Percentiles rank a stretch among this genome's conserved stretches.
These are phyloP conservation scores for Boletales sp. DNA, from an alignment of 768 basidiomycete species.

Conservation along the genomic window DNA sequence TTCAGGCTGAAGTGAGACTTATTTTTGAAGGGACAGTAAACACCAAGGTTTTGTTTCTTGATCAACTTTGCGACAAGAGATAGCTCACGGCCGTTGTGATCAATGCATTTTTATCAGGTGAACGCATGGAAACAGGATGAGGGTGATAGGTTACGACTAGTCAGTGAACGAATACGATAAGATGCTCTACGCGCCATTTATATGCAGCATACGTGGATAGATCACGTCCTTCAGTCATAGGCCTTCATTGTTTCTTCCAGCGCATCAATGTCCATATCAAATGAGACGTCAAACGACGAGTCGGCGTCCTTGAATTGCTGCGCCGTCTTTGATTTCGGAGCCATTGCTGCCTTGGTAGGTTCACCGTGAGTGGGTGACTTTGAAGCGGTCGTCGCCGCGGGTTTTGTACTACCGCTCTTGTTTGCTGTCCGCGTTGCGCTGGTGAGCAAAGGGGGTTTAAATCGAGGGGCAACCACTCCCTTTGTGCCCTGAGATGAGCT, in stretches of 20 bases:
- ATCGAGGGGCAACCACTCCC: conserved; percentile 16
- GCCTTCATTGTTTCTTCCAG: conserved; percentile 31
- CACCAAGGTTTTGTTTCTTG: no score
- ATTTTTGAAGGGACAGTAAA: no score
- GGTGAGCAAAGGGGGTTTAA: conserved; percentile 26
- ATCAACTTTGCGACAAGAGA: no score
- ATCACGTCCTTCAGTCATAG: conserved; percentile 19
- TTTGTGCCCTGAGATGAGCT: conserved; percentile 18
- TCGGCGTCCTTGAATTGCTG: conserved; percentile 18
- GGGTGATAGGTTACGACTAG: no score
- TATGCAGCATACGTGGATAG: no score
- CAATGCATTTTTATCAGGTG: no score
- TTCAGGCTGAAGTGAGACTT: no score
- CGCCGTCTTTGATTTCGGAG: not conserved
- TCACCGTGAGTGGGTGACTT: not conserved
- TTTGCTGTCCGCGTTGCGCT: not conserved
- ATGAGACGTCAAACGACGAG: conserved; percentile 32
- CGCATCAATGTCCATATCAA: conserved; percentile 26
- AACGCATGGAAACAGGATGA: no score
- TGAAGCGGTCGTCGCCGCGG: not conserved
- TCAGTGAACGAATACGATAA: no score
- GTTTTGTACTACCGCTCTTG: conserved; percentile 5
- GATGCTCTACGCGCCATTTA: no score
- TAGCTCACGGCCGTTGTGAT: no score
- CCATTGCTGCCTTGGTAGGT: not conserved